Evolutionary conservation across 139 green algal species (phyloP).

Genomic region (Chlorella sorokiniana): DNA sequence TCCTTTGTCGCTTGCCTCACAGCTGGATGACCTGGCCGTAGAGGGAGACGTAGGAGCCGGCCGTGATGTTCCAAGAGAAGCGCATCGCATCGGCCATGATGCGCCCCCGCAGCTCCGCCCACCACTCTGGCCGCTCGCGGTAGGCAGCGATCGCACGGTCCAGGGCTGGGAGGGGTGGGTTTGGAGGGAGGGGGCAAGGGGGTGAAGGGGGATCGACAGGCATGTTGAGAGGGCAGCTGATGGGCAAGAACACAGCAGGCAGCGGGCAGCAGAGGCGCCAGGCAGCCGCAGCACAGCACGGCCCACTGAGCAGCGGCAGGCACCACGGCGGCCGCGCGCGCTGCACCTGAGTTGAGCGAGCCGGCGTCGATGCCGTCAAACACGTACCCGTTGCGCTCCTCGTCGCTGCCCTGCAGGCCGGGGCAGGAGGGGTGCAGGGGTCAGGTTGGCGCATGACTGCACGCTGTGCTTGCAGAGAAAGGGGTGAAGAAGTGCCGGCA

Average conservation of each 20-base stretch:
- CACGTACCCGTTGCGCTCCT: slow-evolving; percentile 79
- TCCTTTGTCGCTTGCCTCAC: not conserved
- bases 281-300: too few species aligned
- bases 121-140: slow-evolving; percentile 30
- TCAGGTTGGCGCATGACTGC: too few species aligned
- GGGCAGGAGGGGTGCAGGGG: too few species aligned
- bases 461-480: too few species aligned
- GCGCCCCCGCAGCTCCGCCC: slow-evolving; percentile 22
- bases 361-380: slow-evolving; percentile 88
- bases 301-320: not conserved
- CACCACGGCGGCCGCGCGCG: not conserved
- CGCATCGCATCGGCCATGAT: slow-evolving; percentile 43
- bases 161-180: slow-evolving; percentile 51
- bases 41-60: slow-evolving; percentile 45
- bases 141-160: slow-evolving; percentile 60
- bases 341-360: slow-evolving; percentile 52
- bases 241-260: too few species aligned
- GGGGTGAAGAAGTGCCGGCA: not conserved
- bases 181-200: not conserved
- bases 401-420: not conserved
- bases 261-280: too few species aligned
- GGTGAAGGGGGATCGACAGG: not conserved
- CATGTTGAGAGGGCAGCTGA: too few species aligned
- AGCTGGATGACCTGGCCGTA: slow-evolving; percentile 32
- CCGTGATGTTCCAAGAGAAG: slow-evolving; percentile 48